Conservation (phyloP, 2,329 filamentous ascomycete genomes). For the Xylariaceae sp. region DNA sequence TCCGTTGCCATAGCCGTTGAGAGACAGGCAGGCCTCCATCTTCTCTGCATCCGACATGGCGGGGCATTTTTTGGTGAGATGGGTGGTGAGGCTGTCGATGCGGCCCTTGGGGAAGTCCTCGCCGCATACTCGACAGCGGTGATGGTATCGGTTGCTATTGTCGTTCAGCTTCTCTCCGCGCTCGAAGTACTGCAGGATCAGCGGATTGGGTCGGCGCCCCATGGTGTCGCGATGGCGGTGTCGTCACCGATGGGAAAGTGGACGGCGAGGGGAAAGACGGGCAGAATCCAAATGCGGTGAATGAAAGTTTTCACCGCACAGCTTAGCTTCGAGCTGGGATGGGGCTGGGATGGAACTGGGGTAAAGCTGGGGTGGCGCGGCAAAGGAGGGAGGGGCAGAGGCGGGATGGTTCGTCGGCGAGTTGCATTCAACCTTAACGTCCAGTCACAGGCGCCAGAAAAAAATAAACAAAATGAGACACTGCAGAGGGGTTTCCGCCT, state of each 20-base stretch:
- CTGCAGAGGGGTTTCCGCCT: no score
- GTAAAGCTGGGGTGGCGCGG: no score
- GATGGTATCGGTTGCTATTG: conserved; percentile 84
- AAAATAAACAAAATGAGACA: no score
- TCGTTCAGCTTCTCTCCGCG: conserved; percentile 80
- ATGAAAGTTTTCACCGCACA: conserved; percentile 17
- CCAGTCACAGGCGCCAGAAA: background rate
- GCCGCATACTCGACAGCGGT: conserved; percentile 82
- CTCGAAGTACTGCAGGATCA: conserved; percentile 84
- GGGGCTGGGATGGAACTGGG: no score
- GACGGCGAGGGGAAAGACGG: conserved; percentile 16
- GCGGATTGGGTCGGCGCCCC: conserved; percentile 76
- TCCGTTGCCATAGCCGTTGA: conserved; percentile 57
- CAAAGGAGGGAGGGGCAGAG: no score
- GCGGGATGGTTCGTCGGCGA: no score
- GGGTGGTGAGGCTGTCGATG: conserved; percentile 71
- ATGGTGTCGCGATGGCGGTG: conserved; percentile 37
- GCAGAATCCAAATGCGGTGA: conserved; percentile 25
- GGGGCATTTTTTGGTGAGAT: conserved; percentile 81
- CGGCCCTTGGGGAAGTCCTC: conserved; percentile 87
- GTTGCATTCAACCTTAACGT: no score
- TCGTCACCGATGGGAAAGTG: conserved; percentile 10
- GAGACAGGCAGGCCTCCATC: conserved; percentile 64
- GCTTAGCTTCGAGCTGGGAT: background rate
- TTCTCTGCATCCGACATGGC: conserved; percentile 68